These are phyloP conservation scores for Tubosaeta sp. DNA, from an alignment of 768 basidiomycete species.

Conservation along the genomic window DNA sequence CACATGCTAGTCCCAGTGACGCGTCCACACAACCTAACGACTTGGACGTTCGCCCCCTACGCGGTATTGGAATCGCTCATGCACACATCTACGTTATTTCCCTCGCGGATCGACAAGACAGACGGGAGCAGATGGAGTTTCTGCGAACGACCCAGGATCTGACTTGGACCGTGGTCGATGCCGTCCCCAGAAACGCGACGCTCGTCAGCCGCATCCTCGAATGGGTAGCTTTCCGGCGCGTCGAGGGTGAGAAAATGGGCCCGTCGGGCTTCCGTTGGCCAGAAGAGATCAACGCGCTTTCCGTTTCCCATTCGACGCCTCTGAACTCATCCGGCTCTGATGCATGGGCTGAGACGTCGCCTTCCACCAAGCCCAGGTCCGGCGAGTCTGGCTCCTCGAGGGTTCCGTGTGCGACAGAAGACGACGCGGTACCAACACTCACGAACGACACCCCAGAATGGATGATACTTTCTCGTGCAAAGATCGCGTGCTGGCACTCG, in stretches of 20 bases:
- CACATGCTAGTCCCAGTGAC: not conserved
- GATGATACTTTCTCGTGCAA: conserved; percentile 51
- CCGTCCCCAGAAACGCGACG: conserved; percentile 37
- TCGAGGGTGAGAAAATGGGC: not conserved
- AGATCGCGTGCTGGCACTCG: conserved; percentile 71
- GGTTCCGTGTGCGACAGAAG: conserved; percentile 41
- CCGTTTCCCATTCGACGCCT: conserved; percentile 4
- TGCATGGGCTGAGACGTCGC: conserved; percentile 10
- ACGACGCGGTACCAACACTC: conserved; percentile 37
- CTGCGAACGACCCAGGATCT: conserved; percentile 45
- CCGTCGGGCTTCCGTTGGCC: conserved; percentile 37
- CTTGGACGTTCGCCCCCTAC: not conserved
- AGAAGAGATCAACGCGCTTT: conserved; percentile 29
- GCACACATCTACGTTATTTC: conserved; percentile 53
- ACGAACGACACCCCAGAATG: conserved; percentile 38
- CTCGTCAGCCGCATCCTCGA: conserved; percentile 40
- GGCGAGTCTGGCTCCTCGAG: not conserved
- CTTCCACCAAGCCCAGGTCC: not conserved
- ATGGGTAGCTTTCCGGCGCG: conserved; percentile 32
- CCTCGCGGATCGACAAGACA: conserved; percentile 51
- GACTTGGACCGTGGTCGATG: conserved; percentile 53
- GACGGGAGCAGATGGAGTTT: conserved; percentile 54
- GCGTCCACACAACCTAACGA: not conserved
- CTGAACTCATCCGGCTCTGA: conserved; percentile 20
- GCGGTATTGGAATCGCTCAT: conserved; percentile 36